phyloP scores from a whole-genome alignment of 2,329 filamentous ascomycete genomes.

The Xylaria multiplex region DNA sequence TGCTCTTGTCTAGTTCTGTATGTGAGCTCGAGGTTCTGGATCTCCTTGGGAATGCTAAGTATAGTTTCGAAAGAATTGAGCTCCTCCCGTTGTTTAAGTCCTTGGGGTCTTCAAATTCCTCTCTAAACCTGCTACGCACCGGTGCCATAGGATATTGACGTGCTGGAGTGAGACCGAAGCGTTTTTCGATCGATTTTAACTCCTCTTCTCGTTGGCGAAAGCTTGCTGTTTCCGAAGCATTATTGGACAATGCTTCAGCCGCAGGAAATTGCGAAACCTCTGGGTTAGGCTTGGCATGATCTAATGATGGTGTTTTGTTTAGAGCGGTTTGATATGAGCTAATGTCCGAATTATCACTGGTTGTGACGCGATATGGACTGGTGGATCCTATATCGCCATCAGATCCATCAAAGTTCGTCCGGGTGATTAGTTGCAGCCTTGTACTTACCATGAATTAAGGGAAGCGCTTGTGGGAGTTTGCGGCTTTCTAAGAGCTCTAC shows the following conservation, averaged over 20 bases:
- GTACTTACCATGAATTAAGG: slow-evolving; percentile 39
- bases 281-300: slow-evolving; percentile 20
- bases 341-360: slow-evolving; percentile 42
- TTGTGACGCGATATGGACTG: slow-evolving; percentile 34
- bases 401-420: slow-evolving; percentile 14
- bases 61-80: slow-evolving; percentile 52
- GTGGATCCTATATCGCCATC: slow-evolving; percentile 27
- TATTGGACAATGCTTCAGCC: slow-evolving; percentile 38
- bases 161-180: slow-evolving; percentile 52
- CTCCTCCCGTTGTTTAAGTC: slow-evolving; percentile 35
- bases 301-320: slow-evolving; percentile 38
- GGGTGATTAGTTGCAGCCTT: neutral
- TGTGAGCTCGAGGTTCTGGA: slow-evolving; percentile 43
- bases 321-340: slow-evolving; percentile 48
- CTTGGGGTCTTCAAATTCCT: slow-evolving; percentile 51
- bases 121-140: slow-evolving; percentile 54
- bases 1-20: slow-evolving; percentile 19
- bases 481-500: slow-evolving; percentile 34
- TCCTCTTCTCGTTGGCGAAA: slow-evolving; percentile 54
- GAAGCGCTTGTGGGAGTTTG: slow-evolving; percentile 29
- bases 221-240: slow-evolving; percentile 52
- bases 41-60: slow-evolving; percentile 49
- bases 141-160: slow-evolving; percentile 47
- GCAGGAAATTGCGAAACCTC: slow-evolving; percentile 29
- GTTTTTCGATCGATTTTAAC: slow-evolving; percentile 53